phyloP scores from a whole-genome alignment of 148 eudicot species.

The Salicornia ramosissima region DNA sequence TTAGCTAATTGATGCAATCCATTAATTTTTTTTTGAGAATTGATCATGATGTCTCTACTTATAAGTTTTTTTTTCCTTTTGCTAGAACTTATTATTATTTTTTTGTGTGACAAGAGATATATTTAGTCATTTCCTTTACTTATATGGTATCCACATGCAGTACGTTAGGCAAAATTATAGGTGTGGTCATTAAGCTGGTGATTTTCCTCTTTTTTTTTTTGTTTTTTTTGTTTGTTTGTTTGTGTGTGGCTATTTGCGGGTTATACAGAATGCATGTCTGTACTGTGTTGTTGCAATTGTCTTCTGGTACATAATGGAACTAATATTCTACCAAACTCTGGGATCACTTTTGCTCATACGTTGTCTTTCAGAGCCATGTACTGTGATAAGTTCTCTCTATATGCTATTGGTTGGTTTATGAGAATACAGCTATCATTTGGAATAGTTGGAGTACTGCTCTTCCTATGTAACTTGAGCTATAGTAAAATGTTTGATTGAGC shows the following conservation, averaged over 20 bases:
- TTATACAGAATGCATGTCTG: no score
- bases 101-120: no score
- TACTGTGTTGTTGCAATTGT: no score
- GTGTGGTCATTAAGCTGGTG: no score
- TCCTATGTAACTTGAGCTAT: conserved; percentile 12
- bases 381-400: neutral
- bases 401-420: neutral
- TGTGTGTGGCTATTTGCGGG: no score
- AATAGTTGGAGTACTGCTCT: neutral
- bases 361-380: neutral
- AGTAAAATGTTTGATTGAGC: conserved; percentile 15
- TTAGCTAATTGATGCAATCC: neutral
- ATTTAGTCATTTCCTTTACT: no score
- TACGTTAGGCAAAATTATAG: no score
- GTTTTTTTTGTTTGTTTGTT: no score
- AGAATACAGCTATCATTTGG: neutral
- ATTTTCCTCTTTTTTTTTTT: no score
- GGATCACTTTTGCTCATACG: neutral
- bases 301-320: neutral
- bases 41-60: neutral
- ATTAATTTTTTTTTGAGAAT: neutral
- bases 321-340: neutral
- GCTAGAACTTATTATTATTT: no score
- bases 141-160: no score
- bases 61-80: no score